phyloP scores from a whole-genome alignment of 2,329 filamentous ascomycete species.

The Grosmannia huntii region DNA sequence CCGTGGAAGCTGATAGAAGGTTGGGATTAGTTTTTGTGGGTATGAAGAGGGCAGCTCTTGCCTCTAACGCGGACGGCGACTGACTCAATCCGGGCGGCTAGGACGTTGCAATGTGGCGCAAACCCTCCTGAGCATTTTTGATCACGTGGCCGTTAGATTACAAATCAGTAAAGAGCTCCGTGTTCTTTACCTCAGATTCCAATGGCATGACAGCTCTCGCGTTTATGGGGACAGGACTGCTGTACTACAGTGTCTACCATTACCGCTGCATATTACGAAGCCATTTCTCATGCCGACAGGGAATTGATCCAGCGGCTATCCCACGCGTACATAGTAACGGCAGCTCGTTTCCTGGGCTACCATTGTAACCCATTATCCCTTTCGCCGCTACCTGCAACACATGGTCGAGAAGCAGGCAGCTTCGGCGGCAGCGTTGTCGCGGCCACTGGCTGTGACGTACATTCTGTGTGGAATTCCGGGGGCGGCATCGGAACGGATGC shows the following conservation, averaged over 20 bases:
- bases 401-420: constrained; percentile 30
- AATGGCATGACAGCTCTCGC: not conserved
- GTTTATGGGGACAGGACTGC: not conserved
- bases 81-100: constrained; percentile 5
- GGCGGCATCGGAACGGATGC: constrained; percentile 24
- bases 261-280: constrained; percentile 9
- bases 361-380: constrained; percentile 63
- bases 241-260: not conserved
- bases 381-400: constrained; percentile 33
- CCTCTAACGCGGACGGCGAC: not conserved
- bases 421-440: not conserved
- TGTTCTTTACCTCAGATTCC: too few species aligned
- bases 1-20: constrained; percentile 9
- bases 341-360: constrained; percentile 55
- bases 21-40: not conserved
- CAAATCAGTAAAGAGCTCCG: too few species aligned
- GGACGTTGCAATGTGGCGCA: not conserved
- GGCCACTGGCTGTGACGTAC: constrained; percentile 36
- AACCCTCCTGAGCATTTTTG: not conserved
- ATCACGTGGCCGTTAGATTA: too few species aligned
- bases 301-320: constrained; percentile 47
- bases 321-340: constrained; percentile 61
- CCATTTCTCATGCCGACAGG: constrained; percentile 23
- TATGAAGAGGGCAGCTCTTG: not conserved
- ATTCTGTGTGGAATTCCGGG: constrained; percentile 34